These are phyloP conservation scores for Phytopythium oedochilum DNA, from an alignment of 352 stramenopile species.

Conservation along the genomic window DNA sequence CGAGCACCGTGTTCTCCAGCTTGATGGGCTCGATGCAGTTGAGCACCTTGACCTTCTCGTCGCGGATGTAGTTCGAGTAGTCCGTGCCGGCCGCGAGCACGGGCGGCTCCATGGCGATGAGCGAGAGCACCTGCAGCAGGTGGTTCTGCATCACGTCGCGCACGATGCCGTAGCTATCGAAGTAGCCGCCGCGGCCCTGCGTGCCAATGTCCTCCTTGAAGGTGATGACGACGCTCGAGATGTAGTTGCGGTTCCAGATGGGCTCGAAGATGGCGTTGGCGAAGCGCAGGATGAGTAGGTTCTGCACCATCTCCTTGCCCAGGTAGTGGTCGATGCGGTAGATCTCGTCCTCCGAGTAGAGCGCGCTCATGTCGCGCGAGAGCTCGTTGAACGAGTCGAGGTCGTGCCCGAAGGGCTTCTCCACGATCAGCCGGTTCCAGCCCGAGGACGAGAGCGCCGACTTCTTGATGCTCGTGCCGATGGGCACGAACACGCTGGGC, in stretches of 20 bases:
- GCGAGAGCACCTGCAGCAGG: constrained; percentile 96
- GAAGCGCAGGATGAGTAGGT: constrained; percentile 96
- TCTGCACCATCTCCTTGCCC: constrained; percentile 98
- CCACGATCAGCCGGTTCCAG: constrained; percentile 96
- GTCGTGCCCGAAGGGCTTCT: constrained; percentile 98
- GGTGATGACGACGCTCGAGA: constrained; percentile 95
- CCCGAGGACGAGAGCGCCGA: constrained; percentile 81
- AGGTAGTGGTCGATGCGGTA: constrained; percentile 98
- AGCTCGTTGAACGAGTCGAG: constrained; percentile 91
- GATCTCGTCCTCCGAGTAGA: constrained; percentile 87
- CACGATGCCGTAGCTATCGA: constrained; percentile 98
- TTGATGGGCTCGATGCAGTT: constrained; percentile 93
- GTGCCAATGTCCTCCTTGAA: constrained; percentile 98
- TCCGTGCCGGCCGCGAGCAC: constrained; percentile 81
- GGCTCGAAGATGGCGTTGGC: constrained; percentile 97
- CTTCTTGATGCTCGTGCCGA: constrained; percentile 91
- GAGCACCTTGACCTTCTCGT: constrained; percentile 98
- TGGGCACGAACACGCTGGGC: constrained; percentile 94
- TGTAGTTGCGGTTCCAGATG: constrained; percentile 95
- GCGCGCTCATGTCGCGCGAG: constrained; percentile 75
- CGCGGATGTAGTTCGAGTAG: constrained; percentile 91
- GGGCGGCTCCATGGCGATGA: constrained; percentile 96
- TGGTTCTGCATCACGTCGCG: constrained; percentile 99
- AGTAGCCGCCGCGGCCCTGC: constrained; percentile 95
- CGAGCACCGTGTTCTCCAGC: constrained; percentile 94